Conservation (phyloP, 768 basidiomycete species). For the Pulveroboletus ravenelii region DNA sequence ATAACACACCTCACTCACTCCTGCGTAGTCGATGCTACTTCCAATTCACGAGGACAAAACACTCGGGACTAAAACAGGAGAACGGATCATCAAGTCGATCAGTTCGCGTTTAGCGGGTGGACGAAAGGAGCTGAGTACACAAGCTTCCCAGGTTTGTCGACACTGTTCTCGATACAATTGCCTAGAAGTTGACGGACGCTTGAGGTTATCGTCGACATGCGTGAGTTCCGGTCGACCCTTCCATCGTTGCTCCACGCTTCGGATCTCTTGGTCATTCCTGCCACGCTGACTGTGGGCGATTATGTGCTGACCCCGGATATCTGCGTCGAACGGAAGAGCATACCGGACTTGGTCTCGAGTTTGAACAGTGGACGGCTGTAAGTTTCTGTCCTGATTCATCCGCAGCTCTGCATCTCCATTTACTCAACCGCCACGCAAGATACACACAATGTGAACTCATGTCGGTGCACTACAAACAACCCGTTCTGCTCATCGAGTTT, state of each 20-base stretch:
- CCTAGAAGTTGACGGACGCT: too few species aligned
- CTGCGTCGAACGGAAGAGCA: conserved; percentile 92
- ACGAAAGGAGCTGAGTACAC: conserved; percentile 56
- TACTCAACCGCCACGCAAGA: conserved; percentile 40
- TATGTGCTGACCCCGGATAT: conserved; percentile 95
- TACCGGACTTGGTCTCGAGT: conserved; percentile 87
- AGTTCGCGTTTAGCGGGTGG: conserved; percentile 87
- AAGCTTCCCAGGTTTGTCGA: too few species aligned
- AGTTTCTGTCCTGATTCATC: conserved; percentile 31
- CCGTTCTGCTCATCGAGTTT: conserved; percentile 91
- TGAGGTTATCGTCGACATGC: too few species aligned
- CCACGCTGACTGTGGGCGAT: conserved; percentile 91
- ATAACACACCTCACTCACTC: background rate
- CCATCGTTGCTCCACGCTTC: conserved; percentile 88
- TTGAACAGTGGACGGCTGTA: conserved; percentile 93
- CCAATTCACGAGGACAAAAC: conserved; percentile 67
- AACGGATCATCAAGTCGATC: conserved; percentile 73
- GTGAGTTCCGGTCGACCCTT: conserved; percentile 91
- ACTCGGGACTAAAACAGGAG: conserved; percentile 35
- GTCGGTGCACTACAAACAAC: conserved; percentile 94
- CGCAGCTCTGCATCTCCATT: background rate
- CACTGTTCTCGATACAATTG: too few species aligned
- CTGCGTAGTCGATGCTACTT: conserved; percentile 76
- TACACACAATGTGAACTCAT: conserved; percentile 97
- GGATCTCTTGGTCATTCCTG: conserved; percentile 75